Evolutionary conservation across 768 basidiomycete species (phyloP), one percentile per base, ranked within the genome.

Genomic region (Vararia minispora): DNA sequence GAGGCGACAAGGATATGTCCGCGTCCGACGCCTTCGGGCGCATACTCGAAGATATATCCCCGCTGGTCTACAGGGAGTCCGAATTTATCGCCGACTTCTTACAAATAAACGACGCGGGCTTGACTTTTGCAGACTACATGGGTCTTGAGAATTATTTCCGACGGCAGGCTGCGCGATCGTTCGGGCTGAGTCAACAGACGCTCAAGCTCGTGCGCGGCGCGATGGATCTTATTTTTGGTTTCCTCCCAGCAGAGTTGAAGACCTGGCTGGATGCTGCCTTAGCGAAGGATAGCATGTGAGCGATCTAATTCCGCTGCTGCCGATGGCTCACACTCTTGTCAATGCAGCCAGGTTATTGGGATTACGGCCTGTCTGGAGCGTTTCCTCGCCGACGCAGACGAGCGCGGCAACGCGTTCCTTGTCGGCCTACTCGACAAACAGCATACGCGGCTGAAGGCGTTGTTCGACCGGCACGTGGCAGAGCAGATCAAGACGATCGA

Each of bases 121-220:
- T 90, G 11, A 95, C 94, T 1, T 98, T 90, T 57, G 94, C 94
- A 11, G 94, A 97, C 60, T 90, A 94, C 50, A 87, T 89, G 76
- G 77, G 78, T 31, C 63, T 98, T 42, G 94, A 98, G 54, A 88
- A 77, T 43, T 98, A 95, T 59, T 95, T 95, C 65, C 72, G 88
- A 18, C 66, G 94, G 33, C 88, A 97, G 54, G 94, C 94, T n/a
- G 67, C 80, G 5, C 69, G 86, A 20, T 65, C 74, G 35, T 70
- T 68, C 20, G 73, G 76, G 21, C 66, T 92, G 30, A 76, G 74
- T 42, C 68, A 69, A 38, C 60, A 74, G 6, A 90, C 89, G 20
- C 53, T 65, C 42, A 91, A 92, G 61, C 71, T 92, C 7, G 72
- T 91, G 22, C 76, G 88, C 14, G 79, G 80, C 3, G 87, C 90